Percentiles rank a stretch among this genome's conserved stretches.
phyloP scores from a whole-genome alignment of 495 filamentous ascomycete species.

The Penicillium atrosanguineum region DNA sequence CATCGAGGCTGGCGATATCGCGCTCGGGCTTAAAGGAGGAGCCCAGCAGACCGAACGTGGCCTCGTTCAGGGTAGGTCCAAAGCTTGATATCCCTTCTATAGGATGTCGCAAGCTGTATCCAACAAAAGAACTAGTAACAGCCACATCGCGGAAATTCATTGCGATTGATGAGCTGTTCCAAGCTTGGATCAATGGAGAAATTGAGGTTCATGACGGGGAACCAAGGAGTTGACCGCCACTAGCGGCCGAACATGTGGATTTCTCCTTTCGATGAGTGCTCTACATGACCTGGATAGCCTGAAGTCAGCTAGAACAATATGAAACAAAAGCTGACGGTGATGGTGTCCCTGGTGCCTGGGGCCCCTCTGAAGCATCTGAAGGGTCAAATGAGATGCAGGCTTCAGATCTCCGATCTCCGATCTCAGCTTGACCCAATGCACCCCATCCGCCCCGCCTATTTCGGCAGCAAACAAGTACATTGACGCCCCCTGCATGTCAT shows the following conservation, averaged over 20 bases:
- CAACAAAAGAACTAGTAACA: conserved; percentile 13
- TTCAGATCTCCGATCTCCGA: background rate
- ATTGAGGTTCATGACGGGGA: background rate
- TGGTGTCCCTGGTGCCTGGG: background rate
- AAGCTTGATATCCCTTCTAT: conserved; percentile 33
- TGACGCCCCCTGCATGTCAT: background rate
- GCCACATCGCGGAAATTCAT: conserved; percentile 24
- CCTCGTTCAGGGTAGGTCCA: conserved; percentile 40
- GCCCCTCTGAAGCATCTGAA: background rate
- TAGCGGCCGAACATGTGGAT: conserved; percentile 30
- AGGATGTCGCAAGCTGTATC: conserved; percentile 33
- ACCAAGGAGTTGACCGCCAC: conserved; percentile 9
- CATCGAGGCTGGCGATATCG: conserved; percentile 56
- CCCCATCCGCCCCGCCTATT: background rate
- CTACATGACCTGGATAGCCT: background rate
- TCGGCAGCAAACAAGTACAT: background rate
- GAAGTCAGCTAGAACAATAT: background rate
- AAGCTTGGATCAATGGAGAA: background rate
- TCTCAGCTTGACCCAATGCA: background rate
- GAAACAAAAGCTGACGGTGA: background rate
- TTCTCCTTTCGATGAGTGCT: background rate
- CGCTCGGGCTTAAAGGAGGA: conserved; percentile 49
- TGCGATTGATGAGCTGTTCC: background rate
- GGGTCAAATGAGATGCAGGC: no score
- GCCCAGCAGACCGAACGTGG: conserved; percentile 37